Percentiles rank a stretch among this genome's conserved stretches.
These are phyloP conservation scores for Boletus coccyginus DNA, from an alignment of 768 basidiomycete genomes.

Conservation along the genomic window DNA sequence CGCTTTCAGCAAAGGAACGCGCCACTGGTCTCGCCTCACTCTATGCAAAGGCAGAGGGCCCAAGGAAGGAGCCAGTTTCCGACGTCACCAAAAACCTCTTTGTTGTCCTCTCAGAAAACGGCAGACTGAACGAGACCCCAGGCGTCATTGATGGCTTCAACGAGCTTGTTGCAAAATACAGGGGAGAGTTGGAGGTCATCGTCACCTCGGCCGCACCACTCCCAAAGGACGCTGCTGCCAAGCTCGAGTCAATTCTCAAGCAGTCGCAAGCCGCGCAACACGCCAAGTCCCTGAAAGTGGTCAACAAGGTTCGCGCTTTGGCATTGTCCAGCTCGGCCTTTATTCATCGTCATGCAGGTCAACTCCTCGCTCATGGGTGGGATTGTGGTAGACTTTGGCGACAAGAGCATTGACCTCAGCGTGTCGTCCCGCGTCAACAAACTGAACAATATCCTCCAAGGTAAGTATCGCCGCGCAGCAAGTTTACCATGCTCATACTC, in stretches of 20 bases:
- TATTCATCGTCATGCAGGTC: conserved; percentile 51
- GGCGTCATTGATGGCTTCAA: conserved; percentile 92
- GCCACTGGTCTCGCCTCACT: conserved; percentile 62
- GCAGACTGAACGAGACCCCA: conserved; percentile 78
- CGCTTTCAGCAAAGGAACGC: conserved; percentile 80
- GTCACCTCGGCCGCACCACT: conserved; percentile 88
- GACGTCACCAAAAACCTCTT: conserved; percentile 94
- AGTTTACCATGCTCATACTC: conserved; percentile 12
- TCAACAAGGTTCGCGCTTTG: conserved; percentile 72
- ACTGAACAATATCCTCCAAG: conserved; percentile 83
- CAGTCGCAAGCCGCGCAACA: conserved; percentile 80
- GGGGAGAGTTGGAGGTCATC: conserved; percentile 88
- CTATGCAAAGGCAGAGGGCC: conserved; percentile 63
- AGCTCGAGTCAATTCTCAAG: conserved; percentile 85
- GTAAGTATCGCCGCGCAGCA: conserved; percentile 43
- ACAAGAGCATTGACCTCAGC: conserved; percentile 96
- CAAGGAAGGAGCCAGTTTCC: conserved; percentile 74
- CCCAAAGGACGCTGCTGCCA: conserved; percentile 67
- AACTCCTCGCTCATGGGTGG: conserved; percentile 92
- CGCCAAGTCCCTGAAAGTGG: conserved; percentile 84
- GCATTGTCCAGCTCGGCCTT: neutral
- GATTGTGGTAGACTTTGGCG: conserved; percentile 93
- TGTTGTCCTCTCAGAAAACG: conserved; percentile 87
- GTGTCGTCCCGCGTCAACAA: conserved; percentile 93
- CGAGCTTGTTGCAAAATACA: conserved; percentile 82